Conservation (phyloP, 2,329 filamentous ascomycete genomes). For the Falciphora oryzae region DNA sequence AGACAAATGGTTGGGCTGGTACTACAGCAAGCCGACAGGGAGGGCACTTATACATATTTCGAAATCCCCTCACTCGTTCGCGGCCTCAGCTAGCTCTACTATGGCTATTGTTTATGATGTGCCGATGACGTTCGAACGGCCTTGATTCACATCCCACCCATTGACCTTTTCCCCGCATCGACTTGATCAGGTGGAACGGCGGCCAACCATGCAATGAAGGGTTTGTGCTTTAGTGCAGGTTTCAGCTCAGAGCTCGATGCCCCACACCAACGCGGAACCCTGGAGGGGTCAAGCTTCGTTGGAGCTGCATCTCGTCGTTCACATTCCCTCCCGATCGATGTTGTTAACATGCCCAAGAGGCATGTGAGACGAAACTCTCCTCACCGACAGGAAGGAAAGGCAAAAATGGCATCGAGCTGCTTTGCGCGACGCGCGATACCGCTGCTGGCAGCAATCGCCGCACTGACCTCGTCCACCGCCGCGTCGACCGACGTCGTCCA, state of each 20-base stretch:
- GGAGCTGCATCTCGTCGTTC: neutral
- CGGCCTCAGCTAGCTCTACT: too few relatives aligned
- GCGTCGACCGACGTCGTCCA: constrained; percentile 4
- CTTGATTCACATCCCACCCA: neutral
- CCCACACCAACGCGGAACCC: too few relatives aligned
- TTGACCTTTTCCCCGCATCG: neutral
- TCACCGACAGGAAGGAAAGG: neutral
- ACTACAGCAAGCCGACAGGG: too few relatives aligned
- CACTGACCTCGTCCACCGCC: neutral
- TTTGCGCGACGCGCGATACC: neutral
- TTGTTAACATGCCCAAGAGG: neutral
- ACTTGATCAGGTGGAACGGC: neutral
- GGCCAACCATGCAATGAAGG: too few relatives aligned
- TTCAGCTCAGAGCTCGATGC: neutral
- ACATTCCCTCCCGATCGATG: neutral
- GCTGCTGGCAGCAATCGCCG: constrained; percentile 8
- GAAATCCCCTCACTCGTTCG: too few relatives aligned
- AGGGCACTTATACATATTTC: too few relatives aligned
- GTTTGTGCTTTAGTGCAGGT: too few relatives aligned
- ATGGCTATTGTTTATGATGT: too few relatives aligned
- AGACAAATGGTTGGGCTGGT: too few relatives aligned
- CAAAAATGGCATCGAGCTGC: neutral
- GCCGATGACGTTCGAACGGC: neutral
- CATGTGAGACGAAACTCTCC: neutral
- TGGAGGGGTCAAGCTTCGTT: neutral